Evolutionary conservation across 2,329 filamentous ascomycete species (phyloP), one percentile per base, ranked within the genome.

Genomic region (Calycina herbarum): DNA sequence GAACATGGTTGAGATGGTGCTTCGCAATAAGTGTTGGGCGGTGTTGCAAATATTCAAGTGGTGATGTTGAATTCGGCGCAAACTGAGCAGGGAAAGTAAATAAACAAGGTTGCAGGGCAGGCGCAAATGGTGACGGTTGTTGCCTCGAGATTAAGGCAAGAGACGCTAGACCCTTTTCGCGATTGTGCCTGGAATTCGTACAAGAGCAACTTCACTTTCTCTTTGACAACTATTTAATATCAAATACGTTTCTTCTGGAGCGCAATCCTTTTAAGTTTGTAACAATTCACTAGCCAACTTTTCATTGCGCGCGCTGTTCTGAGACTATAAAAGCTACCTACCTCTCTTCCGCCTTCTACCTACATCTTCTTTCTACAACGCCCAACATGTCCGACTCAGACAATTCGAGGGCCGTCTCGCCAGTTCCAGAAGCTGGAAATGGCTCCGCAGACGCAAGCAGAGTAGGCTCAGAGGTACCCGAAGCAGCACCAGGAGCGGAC

Each of bases 321-420:
- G 42, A 17, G 42, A 45, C n/a, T 45, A n/a, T 5, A 51, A 51
- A 51, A 51, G 45, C 45, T 51, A 51, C n/a, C 10, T 51, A 51
- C 5, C 10, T 51, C 17, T 10, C 5, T 24, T 24, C 20, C 8
- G 7, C 27, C 24, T 59, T 48, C 57, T 33, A 13, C 35, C 27
- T 20, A 6, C 40, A 40, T 15, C 57, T 64, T 57, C 54, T 45
- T 45, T 56, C 38, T 51, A 38, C 35, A 51, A 69, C 42, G 63
- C n/a, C 45, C n/a, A 51, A 24, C 10, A 75, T 75, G 74, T 75
- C 73, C 27, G 73, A 74, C 57, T 70, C 69, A 57, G 72, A 73
- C 11, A 66, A 67, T 58, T 71, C 71, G 35, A 62, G 66, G 59
- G 68, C 68, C 40, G 57, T 56, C n/a, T 67, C 72, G 57, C 72